Conservation (phyloP, 2,329 filamentous ascomycete species). For the Calonectria ilicicola region DNA sequence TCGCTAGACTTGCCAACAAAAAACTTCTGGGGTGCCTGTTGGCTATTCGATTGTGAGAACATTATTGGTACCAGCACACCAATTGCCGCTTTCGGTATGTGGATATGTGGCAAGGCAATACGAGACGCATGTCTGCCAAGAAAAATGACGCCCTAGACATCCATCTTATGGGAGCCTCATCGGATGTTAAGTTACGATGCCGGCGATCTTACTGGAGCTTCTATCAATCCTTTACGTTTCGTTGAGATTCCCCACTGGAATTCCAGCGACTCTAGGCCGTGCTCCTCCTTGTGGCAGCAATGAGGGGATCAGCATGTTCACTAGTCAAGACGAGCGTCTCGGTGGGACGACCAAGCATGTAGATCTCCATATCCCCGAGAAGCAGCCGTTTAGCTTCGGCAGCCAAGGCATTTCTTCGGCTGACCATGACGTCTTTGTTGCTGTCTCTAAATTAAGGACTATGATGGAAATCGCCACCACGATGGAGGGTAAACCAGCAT, state of each 20-base stretch:
- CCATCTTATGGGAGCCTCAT: background rate
- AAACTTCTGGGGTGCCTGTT: background rate
- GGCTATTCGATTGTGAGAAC: background rate
- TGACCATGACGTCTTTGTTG: background rate
- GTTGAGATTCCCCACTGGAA: background rate
- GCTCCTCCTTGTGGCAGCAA: background rate
- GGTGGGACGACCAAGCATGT: background rate
- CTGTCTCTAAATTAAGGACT: background rate
- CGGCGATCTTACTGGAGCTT: background rate
- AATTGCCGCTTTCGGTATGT: background rate
- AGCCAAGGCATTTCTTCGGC: background rate
- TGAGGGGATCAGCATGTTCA: background rate
- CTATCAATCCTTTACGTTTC: background rate
- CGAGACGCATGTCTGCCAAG: background rate
- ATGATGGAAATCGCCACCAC: background rate
- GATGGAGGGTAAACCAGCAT: too few relatives aligned
- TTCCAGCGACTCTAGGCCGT: background rate
- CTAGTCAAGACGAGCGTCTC: background rate
- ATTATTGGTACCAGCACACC: background rate
- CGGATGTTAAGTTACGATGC: background rate
- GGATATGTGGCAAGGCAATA: background rate
- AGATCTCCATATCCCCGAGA: background rate
- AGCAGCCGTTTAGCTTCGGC: background rate
- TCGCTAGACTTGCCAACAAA: background rate
- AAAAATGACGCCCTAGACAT: background rate